A percentile compares a stretch with the other conserved stretches of the same genome.
Evolutionary conservation across 495 filamentous ascomycete genomes (phyloP).

Genomic region (Xylaria cubensis): DNA sequence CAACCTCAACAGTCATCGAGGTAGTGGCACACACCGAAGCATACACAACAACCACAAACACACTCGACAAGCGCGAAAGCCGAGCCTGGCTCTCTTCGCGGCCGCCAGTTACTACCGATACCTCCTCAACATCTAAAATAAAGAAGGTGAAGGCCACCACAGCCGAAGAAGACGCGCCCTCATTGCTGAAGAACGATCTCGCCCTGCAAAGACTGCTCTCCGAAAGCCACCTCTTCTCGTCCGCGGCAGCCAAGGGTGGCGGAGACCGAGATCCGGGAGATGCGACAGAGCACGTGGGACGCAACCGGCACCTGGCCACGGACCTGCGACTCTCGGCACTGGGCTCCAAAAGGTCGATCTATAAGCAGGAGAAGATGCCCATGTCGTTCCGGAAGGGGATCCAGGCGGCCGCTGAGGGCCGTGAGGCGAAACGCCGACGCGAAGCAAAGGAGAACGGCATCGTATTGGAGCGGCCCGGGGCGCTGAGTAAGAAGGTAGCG

Average conservation of each 20-base stretch:
- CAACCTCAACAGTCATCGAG: slow-evolving; percentile 49
- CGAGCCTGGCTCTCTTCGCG: slow-evolving; percentile 74
- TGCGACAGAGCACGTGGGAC: slow-evolving; percentile 55
- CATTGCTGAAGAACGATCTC: slow-evolving; percentile 84
- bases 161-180: slow-evolving; percentile 57
- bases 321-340: slow-evolving; percentile 83
- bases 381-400: slow-evolving; percentile 82
- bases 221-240: slow-evolving; percentile 91
- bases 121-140: slow-evolving; percentile 39
- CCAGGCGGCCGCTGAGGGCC: slow-evolving; percentile 62
- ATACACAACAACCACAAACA: slow-evolving; percentile 41
- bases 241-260: slow-evolving; percentile 64
- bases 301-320: slow-evolving; percentile 70
- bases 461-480: slow-evolving; percentile 73
- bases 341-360: slow-evolving; percentile 76
- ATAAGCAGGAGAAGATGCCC: slow-evolving; percentile 82
- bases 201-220: slow-evolving; percentile 85
- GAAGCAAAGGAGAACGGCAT: slow-evolving; percentile 92
- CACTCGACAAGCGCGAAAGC: slow-evolving; percentile 69
- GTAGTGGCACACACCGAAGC: slow-evolving; percentile 69
- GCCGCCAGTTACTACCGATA: slow-evolving; percentile 43
- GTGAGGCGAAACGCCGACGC: slow-evolving; percentile 72
- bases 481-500: slow-evolving; percentile 39
- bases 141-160: slow-evolving; percentile 42
- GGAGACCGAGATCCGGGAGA: not conserved